Base-by-base conservation (phyloP, 2,329 filamentous ascomycete species). In the Aspergillus sp. region DNA sequence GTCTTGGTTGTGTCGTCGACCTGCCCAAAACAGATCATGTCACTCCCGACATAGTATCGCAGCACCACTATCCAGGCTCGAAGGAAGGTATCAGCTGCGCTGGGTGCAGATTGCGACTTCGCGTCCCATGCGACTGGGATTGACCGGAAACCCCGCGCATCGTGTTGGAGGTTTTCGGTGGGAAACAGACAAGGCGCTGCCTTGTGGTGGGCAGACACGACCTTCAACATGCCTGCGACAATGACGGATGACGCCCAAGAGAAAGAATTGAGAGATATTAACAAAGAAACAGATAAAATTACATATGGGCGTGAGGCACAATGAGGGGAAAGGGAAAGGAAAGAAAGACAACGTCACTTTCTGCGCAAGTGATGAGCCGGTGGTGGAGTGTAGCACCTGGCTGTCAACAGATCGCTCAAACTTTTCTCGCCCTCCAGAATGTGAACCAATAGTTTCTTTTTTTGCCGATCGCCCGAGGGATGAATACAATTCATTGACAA, bases 171-270 rank as follows among this genome's bases (percentile, higher is more conserved):
- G 30, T 43, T 45, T 24, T 55, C 53, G 14, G 53, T 53, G 30
- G 53, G 53, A 36, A 55, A 55, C 16, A 40, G 36, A 44, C 53
- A 55, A 13, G 47, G 53, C 17, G 47, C 53, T 33, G 50, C 44
- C 16, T 53, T 43, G 40, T 45, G 48, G n/a, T 20, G 38, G 35
- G 38, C 53, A 44, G 53, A 36, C 32, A 55, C 49, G 36, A 47
- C 35, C 22, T 52, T 44, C 49, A 55, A 47, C 52, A 55, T 55
- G 46, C 14, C 35, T 46, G 45, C 49, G 32, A 46, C 10, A 24
- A 20, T 22, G 32, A 9, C 8, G 17, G 32, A 30, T 32, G 20
- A 11, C 19, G 11, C 19, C 13, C 26, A 35, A 47, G 35, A 38
- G 16, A 38, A 6, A 38, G 32, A 47, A 20, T 41, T 20, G 11